Conservation (phyloP, 352 stramenopile genomes). For the Pythium utonaiense region DNA sequence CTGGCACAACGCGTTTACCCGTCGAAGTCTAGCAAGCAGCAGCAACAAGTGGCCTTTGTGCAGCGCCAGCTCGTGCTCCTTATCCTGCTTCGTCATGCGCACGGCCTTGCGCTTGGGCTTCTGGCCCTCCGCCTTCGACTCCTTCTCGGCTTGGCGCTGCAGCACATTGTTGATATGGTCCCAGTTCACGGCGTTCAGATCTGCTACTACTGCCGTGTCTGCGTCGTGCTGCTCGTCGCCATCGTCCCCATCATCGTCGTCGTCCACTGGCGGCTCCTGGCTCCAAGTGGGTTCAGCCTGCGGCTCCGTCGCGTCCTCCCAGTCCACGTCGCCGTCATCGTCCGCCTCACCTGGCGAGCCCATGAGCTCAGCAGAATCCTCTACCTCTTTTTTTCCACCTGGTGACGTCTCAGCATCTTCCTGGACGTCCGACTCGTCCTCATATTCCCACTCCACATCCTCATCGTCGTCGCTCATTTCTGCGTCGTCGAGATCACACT, state of each 20-base stretch:
- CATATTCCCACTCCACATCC: slow-evolving; percentile 23
- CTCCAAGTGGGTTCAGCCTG: slow-evolving; percentile 16
- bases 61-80: slow-evolving; percentile 50
- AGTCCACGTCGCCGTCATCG: slow-evolving; percentile 57
- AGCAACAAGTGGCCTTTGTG: slow-evolving; percentile 73
- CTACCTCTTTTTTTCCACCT: not conserved
- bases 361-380: slow-evolving; percentile 27
- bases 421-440: slow-evolving; percentile 19
- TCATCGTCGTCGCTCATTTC: slow-evolving; percentile 19
- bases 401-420: not conserved
- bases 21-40: slow-evolving; percentile 42
- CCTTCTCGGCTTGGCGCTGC: slow-evolving; percentile 27
- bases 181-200: slow-evolving; percentile 62
- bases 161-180: slow-evolving; percentile 61
- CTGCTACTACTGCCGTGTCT: slow-evolving; percentile 7
- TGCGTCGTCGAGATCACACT: not conserved
- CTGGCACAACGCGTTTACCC: slow-evolving; percentile 41
- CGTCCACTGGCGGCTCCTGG: slow-evolving; percentile 12
- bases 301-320: slow-evolving; percentile 41
- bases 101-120: slow-evolving; percentile 30
- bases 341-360: slow-evolving; percentile 46
- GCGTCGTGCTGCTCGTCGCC: not conserved
- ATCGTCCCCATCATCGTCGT: slow-evolving; percentile 3
- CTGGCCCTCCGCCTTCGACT: not conserved
- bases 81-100: slow-evolving; percentile 64